Evolutionary conservation across 495 filamentous ascomycete species (phyloP).

Genomic region (Penicillium alfredii): DNA sequence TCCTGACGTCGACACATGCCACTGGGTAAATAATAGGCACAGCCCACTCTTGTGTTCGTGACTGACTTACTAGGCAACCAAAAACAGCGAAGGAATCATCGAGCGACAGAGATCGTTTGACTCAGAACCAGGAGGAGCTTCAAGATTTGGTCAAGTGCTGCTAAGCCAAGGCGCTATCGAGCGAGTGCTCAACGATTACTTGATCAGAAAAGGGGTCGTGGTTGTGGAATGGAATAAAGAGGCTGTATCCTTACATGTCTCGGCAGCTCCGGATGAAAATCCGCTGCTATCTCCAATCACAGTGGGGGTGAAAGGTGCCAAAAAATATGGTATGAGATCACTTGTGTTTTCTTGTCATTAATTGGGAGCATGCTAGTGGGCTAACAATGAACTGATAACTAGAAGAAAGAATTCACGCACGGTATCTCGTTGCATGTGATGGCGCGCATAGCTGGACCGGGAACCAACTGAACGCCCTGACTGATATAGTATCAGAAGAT

Average conservation of each 20-base stretch:
- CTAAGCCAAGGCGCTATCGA: constrained; percentile 16
- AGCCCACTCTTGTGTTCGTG: too few species aligned
- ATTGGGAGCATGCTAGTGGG: neutral
- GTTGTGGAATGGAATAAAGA: constrained; percentile 3
- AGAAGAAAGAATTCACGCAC: constrained; percentile 17
- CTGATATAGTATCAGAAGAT: constrained; percentile 6
- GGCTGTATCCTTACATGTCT: constrained; percentile 2
- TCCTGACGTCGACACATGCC: constrained; percentile 54
- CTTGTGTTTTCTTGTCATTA: neutral
- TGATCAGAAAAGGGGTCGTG: constrained; percentile 1
- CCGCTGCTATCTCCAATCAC: neutral
- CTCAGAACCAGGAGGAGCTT: neutral
- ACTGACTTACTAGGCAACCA: neutral
- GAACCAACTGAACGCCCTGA: constrained; percentile 11
- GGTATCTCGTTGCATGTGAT: constrained; percentile 24
- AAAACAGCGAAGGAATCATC: neutral
- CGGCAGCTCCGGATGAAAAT: neutral
- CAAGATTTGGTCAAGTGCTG: constrained; percentile 10
- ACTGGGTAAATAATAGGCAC: constrained; percentile 47
- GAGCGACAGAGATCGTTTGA: constrained; percentile 1
- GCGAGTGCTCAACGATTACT: constrained; percentile 8
- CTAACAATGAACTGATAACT: neutral
- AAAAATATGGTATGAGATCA: neutral
- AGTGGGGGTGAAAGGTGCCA: constrained; percentile 1
- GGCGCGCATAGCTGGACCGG: constrained; percentile 20